Conservation (phyloP, 768 basidiomycete genomes). For the Candolleomyces eurysporus region DNA sequence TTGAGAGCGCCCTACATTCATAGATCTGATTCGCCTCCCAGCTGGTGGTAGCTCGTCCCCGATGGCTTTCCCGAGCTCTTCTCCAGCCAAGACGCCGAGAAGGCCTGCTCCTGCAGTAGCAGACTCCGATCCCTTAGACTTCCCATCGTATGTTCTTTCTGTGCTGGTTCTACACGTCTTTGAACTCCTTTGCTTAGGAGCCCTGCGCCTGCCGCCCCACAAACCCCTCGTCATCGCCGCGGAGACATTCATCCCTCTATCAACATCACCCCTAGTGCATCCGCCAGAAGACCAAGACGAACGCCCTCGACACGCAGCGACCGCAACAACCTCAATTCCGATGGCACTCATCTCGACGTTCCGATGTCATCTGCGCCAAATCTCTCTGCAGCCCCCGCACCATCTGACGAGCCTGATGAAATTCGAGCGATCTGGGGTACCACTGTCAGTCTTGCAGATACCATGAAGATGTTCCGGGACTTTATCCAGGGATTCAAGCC, state of each 20-base stretch:
- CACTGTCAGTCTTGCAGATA: slow-evolving; percentile 86
- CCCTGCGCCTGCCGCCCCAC: slow-evolving; percentile 39
- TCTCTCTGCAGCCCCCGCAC: slow-evolving; percentile 60
- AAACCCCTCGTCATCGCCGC: slow-evolving; percentile 71
- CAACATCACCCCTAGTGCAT: slow-evolving; percentile 49
- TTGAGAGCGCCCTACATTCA: slow-evolving; percentile 3
- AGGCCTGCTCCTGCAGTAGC: slow-evolving; percentile 35
- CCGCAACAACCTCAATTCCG: slow-evolving; percentile 50
- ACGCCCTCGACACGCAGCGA: slow-evolving; percentile 27
- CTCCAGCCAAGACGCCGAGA: slow-evolving; percentile 49
- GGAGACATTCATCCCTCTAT: slow-evolving; percentile 91
- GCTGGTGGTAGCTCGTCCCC: slow-evolving; percentile 59
- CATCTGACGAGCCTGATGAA: slow-evolving; percentile 75
- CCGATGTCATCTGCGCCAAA: slow-evolving; percentile 54
- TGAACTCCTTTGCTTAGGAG: slow-evolving; percentile 35
- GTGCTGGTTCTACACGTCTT: not conserved
- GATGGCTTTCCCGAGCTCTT: slow-evolving; percentile 62
- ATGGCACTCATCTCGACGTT: slow-evolving; percentile 54
- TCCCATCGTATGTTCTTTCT: slow-evolving; percentile 54
- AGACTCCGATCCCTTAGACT: slow-evolving; percentile 68
- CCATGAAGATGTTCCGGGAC: slow-evolving; percentile 86
- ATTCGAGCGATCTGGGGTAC: slow-evolving; percentile 98
- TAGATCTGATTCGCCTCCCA: slow-evolving; percentile 8
- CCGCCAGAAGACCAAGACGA: slow-evolving; percentile 39
- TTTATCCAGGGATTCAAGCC: slow-evolving; percentile 92